A percentile compares a stretch with the other conserved stretches of the same genome.
Evolutionary conservation across 2,329 filamentous ascomycete species (phyloP).

Genomic region (Cercospora janseana): DNA sequence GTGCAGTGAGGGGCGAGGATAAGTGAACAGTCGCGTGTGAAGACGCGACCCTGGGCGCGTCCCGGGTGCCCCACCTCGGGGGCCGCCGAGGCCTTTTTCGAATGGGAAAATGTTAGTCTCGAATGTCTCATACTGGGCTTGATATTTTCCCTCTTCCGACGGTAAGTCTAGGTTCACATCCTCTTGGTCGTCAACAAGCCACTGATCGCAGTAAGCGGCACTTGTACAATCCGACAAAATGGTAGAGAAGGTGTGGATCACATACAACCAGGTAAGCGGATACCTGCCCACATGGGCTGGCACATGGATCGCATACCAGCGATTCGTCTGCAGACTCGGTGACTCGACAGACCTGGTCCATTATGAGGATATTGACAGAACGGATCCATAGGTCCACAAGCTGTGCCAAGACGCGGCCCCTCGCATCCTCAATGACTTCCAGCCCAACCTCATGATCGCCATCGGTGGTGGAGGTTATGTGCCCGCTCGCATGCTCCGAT

Average conservation of each 20-base stretch:
- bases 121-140: neutral
- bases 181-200: neutral
- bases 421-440: constrained; percentile 77
- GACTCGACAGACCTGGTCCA: neutral
- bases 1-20: neutral
- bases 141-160: neutral
- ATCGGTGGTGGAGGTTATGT: constrained; percentile 98
- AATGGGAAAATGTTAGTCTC: constrained; percentile 5
- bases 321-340: no score
- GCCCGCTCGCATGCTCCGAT: constrained; percentile 92
- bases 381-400: constrained; percentile 76
- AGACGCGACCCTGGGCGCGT: constrained; percentile 1
- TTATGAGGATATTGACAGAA: neutral
- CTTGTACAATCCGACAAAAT: constrained; percentile 14
- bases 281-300: neutral
- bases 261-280: constrained; percentile 28
- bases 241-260: constrained; percentile 29
- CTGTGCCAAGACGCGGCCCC: constrained; percentile 85
- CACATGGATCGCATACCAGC: neutral
- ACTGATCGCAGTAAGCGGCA: constrained; percentile 1
- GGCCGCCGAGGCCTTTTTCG: neutral
- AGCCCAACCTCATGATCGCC: constrained; percentile 95
- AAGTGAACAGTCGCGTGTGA: neutral
- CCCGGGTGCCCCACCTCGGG: constrained; percentile 2
- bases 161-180: neutral